Evolutionary conservation across 495 filamentous ascomycete genomes (phyloP), one percentile per base, ranked within the genome.

Genomic region (Mytilinidion resinicola): DNA sequence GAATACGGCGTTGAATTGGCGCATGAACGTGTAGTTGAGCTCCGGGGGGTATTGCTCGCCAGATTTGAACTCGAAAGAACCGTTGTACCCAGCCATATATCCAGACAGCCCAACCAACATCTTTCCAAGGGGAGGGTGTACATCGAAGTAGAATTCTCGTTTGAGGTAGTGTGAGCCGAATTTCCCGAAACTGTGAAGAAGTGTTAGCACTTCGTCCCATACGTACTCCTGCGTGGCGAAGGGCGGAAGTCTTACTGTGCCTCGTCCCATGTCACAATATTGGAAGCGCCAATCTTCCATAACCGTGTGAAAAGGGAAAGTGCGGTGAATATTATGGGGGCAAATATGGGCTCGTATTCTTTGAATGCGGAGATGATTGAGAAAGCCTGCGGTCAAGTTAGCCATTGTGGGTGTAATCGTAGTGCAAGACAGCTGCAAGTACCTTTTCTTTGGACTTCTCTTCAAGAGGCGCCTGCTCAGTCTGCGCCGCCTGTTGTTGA

Each of bases 121-220:
- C 78, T 98, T 98, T 67, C 93, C 93, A 46, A 97, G 82, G 46
- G 93, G 93, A 53, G 93, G 93, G 71, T 98, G 89, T 36, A 97
- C 93, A 80, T 98, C 93, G 76, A 98, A 98, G 82, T 97, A 98
- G 78, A 97, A 95, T 74, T 97, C 95, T 66, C 92, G 89, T 68
- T 98, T 96, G 57, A 98, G 81, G 69, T 98, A 98, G 73, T 98
- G 91, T 64, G 92, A 96, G 59, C 93, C 93, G 73, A 98, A 98
- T 74, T 98, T 98, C 65, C 93, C 93, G 74, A 98, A 98, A 72
- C 91, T 96, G 70, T 37, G 15, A 1, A 38, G 20, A 20, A 20
- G 17, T 56, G 46, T 67, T 52, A 63, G 56, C 30, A 25, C n/a
- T 51, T 30, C 25, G 38, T 19, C 12, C 15, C 36, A 21, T 17